Evolutionary conservation across 257 asterid genomes (phyloP), one percentile per base, ranked within the genome.

Genomic region (Solanum microdontum): DNA sequence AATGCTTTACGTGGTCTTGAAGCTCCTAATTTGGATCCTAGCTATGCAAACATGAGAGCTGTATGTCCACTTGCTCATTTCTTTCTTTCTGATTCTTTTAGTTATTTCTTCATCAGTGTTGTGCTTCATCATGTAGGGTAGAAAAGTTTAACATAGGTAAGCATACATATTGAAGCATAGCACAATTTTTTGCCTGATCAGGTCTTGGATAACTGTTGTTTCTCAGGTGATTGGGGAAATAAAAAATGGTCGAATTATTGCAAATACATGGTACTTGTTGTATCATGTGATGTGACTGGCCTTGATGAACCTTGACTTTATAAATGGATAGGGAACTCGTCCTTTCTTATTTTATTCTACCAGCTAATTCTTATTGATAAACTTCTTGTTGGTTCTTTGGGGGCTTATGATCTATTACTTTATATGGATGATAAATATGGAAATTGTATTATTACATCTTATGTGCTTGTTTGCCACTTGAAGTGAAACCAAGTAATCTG

Each of bases 1-100:
- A 89, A 89, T 90, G 95, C 97, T 89, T 88, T 96, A 90, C 90
- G 60, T 87, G 88, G 83, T 88, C 98, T 97, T 60, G 96, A 97
- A 91, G 95, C 90, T 87, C 98, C 99, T 77, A 91, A 91, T 86
- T 90, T 97, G 95, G 98, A 96, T 89, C 94, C 92, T 77, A 88
- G 86, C 91, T 93, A 92, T 89, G 93, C 92, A 70, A 93, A 93
- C 80, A 92, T 93, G 95, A 94, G 91, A 93, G 91, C 98, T 85
- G 99, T 97, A 96, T 88, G 98, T 90, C 73, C 87, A 87, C 84
- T 82, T 82, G 66, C 11, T 82, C 43, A 30, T 82, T 28, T 82
- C 69, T 82, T 17, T 30, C 69, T 45, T 82, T 82, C 43, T 17
- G 68, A 48, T 30, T 82, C 40, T 17, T 43, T 48, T 82, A 28